Base-by-base conservation (phyloP, 2,329 filamentous ascomycete species). In the Zarea fungicola region DNA sequence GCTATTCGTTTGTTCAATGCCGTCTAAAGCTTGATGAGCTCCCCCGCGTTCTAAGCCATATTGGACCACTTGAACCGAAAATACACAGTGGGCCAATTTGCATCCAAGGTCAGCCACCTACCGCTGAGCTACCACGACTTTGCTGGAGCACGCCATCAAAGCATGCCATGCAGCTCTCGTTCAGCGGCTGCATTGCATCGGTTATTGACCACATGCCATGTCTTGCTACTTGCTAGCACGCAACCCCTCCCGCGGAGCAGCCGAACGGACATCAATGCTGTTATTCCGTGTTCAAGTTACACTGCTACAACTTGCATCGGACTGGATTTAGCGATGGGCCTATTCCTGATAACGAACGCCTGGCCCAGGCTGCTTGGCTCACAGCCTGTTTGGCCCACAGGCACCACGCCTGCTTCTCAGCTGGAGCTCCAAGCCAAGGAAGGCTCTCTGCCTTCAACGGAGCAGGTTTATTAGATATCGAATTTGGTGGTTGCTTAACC, bases 1-100 rank as follows among this genome's bases (percentile, higher is more conserved):
- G 13, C 8, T 7, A 29, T 13, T 5, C 22, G n/a, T 23, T n/a
- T n/a, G 26, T 18, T 29, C 3, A 16, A 46, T 13, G 18, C 16
- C 18, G 16, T 37, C 37, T 37, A 22, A 22, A 8, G 5, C 29
- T 21, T 16, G 25, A 36, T 11, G 16, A n/a, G 13, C 23, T 39
- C 9, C 34, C 34, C 43, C 32, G 43, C 43, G 18, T 34, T 46
- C 43, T 23, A 46, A 39, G 43, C 43, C 43, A 9, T 46, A 23
- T 46, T 46, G 43, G 25, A 31, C 18, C 13, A 46, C 43, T 31
- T 46, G 43, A 39, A 46, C 36, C 43, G 18, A 46, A n/a, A 18
- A 37, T 13, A 16, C 8, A 11, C 16, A 19, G 22, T 35, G 29
- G 25, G 43, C 32, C 23, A 21, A 19, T 32, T 46, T 29, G 18